These are phyloP conservation scores for Acmispon strigosus DNA, from an alignment of 306 rosid genomes.

Conservation along the genomic window DNA sequence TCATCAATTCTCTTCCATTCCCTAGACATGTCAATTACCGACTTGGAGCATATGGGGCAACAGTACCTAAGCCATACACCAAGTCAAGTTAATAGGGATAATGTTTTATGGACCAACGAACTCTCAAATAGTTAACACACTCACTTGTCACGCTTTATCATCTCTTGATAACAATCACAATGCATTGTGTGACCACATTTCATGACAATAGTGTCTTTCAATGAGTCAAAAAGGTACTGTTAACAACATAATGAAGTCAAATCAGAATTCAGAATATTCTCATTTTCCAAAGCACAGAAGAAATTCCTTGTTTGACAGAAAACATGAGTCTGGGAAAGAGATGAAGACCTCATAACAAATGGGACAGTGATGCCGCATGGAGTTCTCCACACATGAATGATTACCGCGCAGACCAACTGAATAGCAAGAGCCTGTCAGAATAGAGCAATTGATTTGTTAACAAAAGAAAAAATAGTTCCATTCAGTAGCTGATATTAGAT, in stretches of 20 bases:
- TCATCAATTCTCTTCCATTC: constrained; percentile 86
- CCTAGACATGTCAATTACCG: constrained; percentile 77
- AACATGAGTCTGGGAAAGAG: neutral
- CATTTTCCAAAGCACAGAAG: neutral
- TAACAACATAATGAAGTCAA: constrained; percentile 11
- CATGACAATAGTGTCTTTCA: constrained; percentile 75
- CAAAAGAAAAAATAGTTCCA: neutral
- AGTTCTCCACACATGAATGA: constrained; percentile 88
- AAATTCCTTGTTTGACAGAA: constrained; percentile 3
- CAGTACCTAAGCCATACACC: constrained; percentile 47
- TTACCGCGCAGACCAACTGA: constrained; percentile 58
- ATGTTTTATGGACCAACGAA: neutral
- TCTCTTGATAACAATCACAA: constrained; percentile 65
- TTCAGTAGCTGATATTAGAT: neutral
- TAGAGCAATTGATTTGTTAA: neutral
- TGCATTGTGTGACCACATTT: constrained; percentile 99
- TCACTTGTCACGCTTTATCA: constrained; percentile 75
- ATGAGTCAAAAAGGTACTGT: constrained; percentile 84
- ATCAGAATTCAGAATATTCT: constrained; percentile 19
- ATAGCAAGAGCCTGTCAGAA: constrained; percentile 77
- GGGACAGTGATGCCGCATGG: constrained; percentile 96
- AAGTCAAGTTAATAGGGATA: constrained; percentile 13
- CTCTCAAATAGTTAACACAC: constrained; percentile 8
- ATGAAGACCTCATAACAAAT: constrained; percentile 86
- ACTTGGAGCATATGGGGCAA: constrained; percentile 91